Conservation (phyloP, 1,284 basidiomycete genomes). For the Microbotryum lychnidis-dioicae region DNA sequence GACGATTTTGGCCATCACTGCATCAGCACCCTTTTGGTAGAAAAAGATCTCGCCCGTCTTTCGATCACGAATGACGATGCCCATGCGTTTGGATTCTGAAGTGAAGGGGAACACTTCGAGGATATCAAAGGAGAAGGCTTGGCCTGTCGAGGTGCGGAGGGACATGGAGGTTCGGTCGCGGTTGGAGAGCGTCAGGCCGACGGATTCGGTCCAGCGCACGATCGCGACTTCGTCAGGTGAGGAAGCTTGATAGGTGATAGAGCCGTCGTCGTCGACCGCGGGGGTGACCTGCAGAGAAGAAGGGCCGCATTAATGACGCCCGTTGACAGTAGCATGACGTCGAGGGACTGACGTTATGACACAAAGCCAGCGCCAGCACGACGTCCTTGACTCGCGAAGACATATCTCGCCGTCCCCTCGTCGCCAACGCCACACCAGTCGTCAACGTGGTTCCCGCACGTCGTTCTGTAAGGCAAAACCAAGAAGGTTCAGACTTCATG, state of each 20-base stretch:
- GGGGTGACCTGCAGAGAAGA: constrained; percentile 70
- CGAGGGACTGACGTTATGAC: constrained; percentile 72
- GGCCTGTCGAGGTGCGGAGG: constrained; percentile 59
- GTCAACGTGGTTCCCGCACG: constrained; percentile 20
- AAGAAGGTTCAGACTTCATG: background rate
- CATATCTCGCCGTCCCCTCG: constrained; percentile 84
- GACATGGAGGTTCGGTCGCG: constrained; percentile 83
- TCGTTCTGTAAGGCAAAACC: background rate
- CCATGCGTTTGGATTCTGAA: constrained; percentile 98
- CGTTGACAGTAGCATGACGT: background rate
- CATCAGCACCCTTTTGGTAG: constrained; percentile 94
- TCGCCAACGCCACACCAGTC: constrained; percentile 70
- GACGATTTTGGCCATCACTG: constrained; percentile 90
- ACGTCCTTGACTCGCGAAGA: constrained; percentile 89
- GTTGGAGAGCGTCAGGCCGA: constrained; percentile 77
- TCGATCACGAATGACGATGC: constrained; percentile 81
- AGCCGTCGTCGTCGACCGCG: constrained; percentile 74
- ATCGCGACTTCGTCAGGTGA: constrained; percentile 99
- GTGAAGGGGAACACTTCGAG: constrained; percentile 95
- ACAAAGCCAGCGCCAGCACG: constrained; percentile 83
- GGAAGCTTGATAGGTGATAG: constrained; percentile 92
- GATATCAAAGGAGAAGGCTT: constrained; percentile 65
- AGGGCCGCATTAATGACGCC: constrained; percentile 1
- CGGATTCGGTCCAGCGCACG: constrained; percentile 93
- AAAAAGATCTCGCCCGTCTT: constrained; percentile 72